Conservation (phyloP, 2,329 filamentous ascomycete genomes). For the Aspergillus udagawae region DNA sequence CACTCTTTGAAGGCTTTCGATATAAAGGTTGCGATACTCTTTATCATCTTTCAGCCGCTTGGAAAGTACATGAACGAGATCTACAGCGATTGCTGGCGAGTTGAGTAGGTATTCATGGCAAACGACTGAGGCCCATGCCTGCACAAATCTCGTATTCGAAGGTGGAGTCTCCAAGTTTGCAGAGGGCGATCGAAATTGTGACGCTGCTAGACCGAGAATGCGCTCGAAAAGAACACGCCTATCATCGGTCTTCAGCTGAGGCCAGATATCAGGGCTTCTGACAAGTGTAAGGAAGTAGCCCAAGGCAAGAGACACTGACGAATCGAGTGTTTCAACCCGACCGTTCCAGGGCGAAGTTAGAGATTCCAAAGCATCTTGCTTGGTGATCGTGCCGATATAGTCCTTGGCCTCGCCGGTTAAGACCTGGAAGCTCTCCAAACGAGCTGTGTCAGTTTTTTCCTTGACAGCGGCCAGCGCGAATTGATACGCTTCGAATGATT, state of each 20-base stretch:
- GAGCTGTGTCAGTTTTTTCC: conserved; percentile 13
- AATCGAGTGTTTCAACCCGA: conserved; percentile 31
- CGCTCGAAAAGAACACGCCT: conserved; percentile 31
- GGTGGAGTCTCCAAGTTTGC: conserved; percentile 23
- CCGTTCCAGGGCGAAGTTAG: conserved; percentile 35
- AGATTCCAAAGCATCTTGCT: conserved; percentile 21
- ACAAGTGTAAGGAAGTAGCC: conserved; percentile 34
- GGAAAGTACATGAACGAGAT: conserved; percentile 32
- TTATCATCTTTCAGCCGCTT: conserved; percentile 28
- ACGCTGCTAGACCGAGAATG: conserved; percentile 29
- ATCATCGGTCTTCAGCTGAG: conserved; percentile 24
- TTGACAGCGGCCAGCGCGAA: conserved; percentile 28
- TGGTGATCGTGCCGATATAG: conserved; percentile 21
- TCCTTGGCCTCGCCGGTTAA: conserved; percentile 23
- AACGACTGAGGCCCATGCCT: conserved; percentile 36
- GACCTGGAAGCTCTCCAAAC: conserved; percentile 22
- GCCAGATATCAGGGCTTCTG: conserved; percentile 27
- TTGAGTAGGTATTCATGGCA: conserved; percentile 39
- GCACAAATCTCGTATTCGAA: conserved; percentile 28
- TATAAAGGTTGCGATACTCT: conserved; percentile 24
- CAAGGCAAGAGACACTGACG: conserved; percentile 26
- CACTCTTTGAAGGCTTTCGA: conserved; percentile 36
- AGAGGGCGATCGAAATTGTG: conserved; percentile 22
- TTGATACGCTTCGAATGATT: conserved; percentile 36
- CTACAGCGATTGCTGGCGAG: conserved; percentile 29